Conservation (phyloP, 2,329 filamentous ascomycete genomes). For the Aspergillus sp. region DNA sequence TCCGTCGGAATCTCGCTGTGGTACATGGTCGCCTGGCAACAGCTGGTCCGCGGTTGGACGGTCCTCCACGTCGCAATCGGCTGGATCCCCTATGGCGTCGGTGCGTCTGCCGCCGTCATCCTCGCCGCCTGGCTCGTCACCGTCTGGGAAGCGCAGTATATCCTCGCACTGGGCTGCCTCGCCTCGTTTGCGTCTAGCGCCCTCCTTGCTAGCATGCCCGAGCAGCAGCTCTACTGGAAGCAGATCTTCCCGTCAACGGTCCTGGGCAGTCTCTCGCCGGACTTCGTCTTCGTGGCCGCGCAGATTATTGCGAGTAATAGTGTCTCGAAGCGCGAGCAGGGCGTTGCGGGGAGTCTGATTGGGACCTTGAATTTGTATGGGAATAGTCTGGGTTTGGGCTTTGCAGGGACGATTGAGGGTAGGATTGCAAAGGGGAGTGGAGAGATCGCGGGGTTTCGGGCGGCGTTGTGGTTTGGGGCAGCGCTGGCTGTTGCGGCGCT, state of each 20-base stretch:
- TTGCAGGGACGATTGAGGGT: constrained; percentile 48
- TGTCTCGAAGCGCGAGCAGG: constrained; percentile 45
- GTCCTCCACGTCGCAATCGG: constrained; percentile 26
- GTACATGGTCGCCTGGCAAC: constrained; percentile 35
- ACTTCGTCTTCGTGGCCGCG: constrained; percentile 48
- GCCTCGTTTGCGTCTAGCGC: constrained; percentile 43
- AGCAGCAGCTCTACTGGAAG: constrained; percentile 20
- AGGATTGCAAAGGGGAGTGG: constrained; percentile 38
- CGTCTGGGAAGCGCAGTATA: constrained; percentile 31
- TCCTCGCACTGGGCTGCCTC: constrained; percentile 43
- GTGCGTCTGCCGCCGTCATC: constrained; percentile 22
- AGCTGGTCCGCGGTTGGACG: constrained; percentile 18
- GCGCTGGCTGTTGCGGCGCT: too few relatives aligned
- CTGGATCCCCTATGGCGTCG: constrained; percentile 14
- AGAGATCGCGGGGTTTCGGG: constrained; percentile 20
- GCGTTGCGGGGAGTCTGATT: constrained; percentile 43
- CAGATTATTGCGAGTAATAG: constrained; percentile 47
- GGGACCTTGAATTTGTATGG: constrained; percentile 50
- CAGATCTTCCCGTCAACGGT: constrained; percentile 21
- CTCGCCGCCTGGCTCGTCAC: constrained; percentile 33
- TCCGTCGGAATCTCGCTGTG: constrained; percentile 39
- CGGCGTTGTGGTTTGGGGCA: too few relatives aligned
- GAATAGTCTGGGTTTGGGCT: constrained; percentile 48
- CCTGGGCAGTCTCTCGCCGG: constrained; percentile 25
- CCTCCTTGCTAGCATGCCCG: constrained; percentile 28